A percentile compares a stretch with the other conserved stretches of the same genome.
Evolutionary conservation across 2,329 filamentous ascomycete genomes (phyloP).

Genomic region (Penicillium sp.): DNA sequence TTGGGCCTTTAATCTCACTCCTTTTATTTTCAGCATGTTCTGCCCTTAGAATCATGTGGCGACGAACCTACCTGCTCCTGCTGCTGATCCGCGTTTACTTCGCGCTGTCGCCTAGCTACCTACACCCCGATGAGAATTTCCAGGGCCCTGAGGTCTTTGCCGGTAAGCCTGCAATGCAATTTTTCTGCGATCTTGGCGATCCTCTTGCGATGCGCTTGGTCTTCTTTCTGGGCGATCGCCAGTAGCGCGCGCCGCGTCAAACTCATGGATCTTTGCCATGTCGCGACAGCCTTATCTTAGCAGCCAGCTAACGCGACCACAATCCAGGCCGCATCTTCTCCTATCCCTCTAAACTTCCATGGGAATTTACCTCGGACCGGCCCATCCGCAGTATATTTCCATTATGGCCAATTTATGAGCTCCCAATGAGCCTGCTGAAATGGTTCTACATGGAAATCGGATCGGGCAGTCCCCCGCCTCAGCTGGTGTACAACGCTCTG

Average conservation of each 20-base stretch:
- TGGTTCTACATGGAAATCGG: slow-evolving; percentile 89
- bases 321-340: slow-evolving; percentile 80
- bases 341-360: slow-evolving; percentile 83
- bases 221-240: background rate
- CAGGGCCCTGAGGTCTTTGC: slow-evolving; percentile 96
- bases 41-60: slow-evolving; percentile 63
- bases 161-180: slow-evolving; percentile 54
- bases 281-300: background rate
- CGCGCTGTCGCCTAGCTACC: slow-evolving; percentile 87
- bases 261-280: background rate
- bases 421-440: slow-evolving; percentile 86
- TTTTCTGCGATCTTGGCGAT: background rate
- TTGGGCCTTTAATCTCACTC: background rate
- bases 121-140: slow-evolving; percentile 98
- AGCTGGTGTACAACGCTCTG: slow-evolving; percentile 82
- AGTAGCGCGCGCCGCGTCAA: background rate
- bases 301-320: slow-evolving; percentile 6
- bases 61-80: slow-evolving; percentile 79
- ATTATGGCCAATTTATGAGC: slow-evolving; percentile 88
- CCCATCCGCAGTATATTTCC: slow-evolving; percentile 96
- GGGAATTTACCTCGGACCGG: slow-evolving; percentile 86
- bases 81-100: slow-evolving; percentile 87
- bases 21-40: slow-evolving; percentile 15
- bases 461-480: slow-evolving; percentile 67
- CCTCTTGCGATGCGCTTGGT: background rate